Evolutionary conservation across 2,329 filamentous ascomycete genomes (phyloP), one percentile per base, ranked within the genome.

Genomic region (Sporothrix mexicana): DNA sequence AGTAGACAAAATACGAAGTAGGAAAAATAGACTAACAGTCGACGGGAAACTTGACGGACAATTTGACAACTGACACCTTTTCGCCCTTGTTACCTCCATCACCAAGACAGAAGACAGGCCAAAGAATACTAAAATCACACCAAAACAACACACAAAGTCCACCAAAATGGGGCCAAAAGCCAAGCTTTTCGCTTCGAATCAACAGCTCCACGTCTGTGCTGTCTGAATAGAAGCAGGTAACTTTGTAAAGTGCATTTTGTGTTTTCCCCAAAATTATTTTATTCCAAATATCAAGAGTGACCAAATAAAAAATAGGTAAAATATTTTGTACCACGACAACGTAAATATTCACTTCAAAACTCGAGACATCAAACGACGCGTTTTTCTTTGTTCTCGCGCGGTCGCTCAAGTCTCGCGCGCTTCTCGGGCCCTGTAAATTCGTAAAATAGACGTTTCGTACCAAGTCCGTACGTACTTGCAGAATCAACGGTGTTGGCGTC

Each of bases 321-420:
- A 43, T 36, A 36, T 36, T 36, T 36, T 36, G 30, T 36, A 36
- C 30, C 30, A 7, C 30, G 4, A 7, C 30, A 36, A n/a, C n/a
- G n/a, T n/a, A n/a, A n/a, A n/a, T 36, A 6, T 36, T 36, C 30
- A 36, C 30, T 6, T 36, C 30, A 36, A 36, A 25, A 9, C 51
- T 13, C 5, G 7, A 55, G 9, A 13, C 20, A 12, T 12, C 20
- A 20, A 55, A 13, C 20, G 20, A 55, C 20, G 23, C 17, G 30
- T 59, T n/a, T 70, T 47, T 70, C 13, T 55, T 55, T n/a, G 20
- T 12, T 62, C 43, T 53, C 57, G 15, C 25, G 57, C 30, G 15
- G 57, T 61, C 57, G 59, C 59, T n/a, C 36, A 45, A 5, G 59
- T 62, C 25, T 41, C 59, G 36, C 36, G 59, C 36, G 59, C 59